Conservation (phyloP, 2,329 filamentous ascomycete species). For the Ascochyta viciae-villosae region DNA sequence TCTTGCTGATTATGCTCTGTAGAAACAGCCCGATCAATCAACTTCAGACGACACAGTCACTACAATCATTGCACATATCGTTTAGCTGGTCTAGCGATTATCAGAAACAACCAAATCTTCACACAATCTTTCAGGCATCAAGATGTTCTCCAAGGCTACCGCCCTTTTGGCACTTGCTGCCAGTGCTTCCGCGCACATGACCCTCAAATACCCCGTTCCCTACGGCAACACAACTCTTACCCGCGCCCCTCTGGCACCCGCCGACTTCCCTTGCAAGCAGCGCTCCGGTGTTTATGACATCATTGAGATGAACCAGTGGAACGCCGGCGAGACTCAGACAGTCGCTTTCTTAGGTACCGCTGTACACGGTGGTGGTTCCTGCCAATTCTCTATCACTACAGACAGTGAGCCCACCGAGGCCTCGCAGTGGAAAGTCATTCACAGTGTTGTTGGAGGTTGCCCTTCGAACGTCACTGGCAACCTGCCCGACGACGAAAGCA, state of each 20-base stretch:
- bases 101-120: conserved; percentile 25
- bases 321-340: conserved; percentile 57
- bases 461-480: too few species aligned
- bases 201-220: conserved; percentile 72
- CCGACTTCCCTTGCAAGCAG: conserved; percentile 85
- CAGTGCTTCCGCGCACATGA: conserved; percentile 75
- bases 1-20: conserved; percentile 1
- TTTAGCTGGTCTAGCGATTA: conserved; percentile 51
- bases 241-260: conserved; percentile 69
- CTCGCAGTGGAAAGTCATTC: too few species aligned
- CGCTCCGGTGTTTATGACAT: conserved; percentile 56
- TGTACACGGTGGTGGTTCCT: too few species aligned
- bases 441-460: too few species aligned
- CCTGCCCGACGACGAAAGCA: too few species aligned
- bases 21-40: conserved; percentile 10
- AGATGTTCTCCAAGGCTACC: conserved; percentile 60
- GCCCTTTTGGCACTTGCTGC: conserved; percentile 63
- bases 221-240: conserved; percentile 58
- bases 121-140: conserved; percentile 34
- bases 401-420: too few species aligned
- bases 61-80: conserved; percentile 34
- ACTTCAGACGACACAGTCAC: conserved; percentile 19
- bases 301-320: conserved; percentile 66
- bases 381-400: too few species aligned
- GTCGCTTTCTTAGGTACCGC: too few species aligned